Base-by-base conservation (phyloP, 1,284 basidiomycete genomes). In the Moesziomyces sp. region DNA sequence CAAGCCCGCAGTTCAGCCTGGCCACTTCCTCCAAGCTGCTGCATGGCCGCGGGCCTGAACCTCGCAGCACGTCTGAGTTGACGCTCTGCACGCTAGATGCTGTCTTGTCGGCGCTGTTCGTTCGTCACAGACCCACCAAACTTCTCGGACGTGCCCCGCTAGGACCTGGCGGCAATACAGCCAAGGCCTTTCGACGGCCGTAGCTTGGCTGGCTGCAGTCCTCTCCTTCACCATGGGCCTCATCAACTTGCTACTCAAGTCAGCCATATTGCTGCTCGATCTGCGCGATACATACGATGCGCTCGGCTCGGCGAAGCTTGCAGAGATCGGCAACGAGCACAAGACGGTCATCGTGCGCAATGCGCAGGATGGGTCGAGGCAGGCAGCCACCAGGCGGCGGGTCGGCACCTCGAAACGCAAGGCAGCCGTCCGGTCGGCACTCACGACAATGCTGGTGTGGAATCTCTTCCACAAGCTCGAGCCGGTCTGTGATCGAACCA, bases 391-490 rank as follows among this genome's bases (percentile, higher is more conserved):
- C 38, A 44, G 64, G 23, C 53, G 60, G 19, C 58, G 73, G 1
- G 54, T 71, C 5, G 67, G 67, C 11, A 65, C 58, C 16, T 56
- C 66, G 1, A 66, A 59, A 28, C 66, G 72, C 52, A 61, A 64
- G 47, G 55, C 58, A 5, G 59, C 58, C 3, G 52, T 70, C 46
- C 60, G 52, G 30, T 61, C 66, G 9, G 72, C 72, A 26, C 63
- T 74, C 24, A 70, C 66, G 23, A 64, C 62, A 1, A 52, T 74
- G 14, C 62, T 74, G 1, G 50, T 74, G 2, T 74, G 72, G 72
- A 75, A 71, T 45, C 58, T 75, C 23, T 75, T 66, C 28, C 21
- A 48, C 46, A 67, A 63, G 38, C 16, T 75, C 19, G 73, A 75
- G 55, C 73, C 73, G 4, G 7, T 67, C 1, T 63, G 59, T 48